These are phyloP conservation scores for Stachybotrys echinatus DNA, from an alignment of 2,329 filamentous ascomycete genomes.

Conservation along the genomic window DNA sequence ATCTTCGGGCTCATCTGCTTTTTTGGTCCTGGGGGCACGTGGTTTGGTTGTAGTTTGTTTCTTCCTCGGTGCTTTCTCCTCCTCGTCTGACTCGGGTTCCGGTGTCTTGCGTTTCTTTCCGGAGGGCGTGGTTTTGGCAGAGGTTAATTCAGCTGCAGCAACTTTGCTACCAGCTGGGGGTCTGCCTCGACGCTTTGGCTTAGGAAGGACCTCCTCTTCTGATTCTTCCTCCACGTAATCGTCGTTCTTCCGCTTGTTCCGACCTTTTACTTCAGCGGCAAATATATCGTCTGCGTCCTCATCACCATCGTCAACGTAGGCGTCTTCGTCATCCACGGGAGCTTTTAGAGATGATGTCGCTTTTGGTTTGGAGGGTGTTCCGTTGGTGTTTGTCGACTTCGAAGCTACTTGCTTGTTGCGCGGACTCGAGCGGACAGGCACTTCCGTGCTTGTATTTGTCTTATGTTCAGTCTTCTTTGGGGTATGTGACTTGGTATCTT, in stretches of 20 bases:
- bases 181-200: constrained; percentile 49
- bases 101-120: constrained; percentile 56
- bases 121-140: constrained; percentile 20
- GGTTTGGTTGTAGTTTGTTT: constrained; percentile 58
- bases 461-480: constrained; percentile 33
- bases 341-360: constrained; percentile 34
- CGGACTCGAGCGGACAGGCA: constrained; percentile 48
- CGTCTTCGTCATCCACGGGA: constrained; percentile 42
- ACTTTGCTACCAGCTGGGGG: constrained; percentile 12
- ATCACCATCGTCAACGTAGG: constrained; percentile 62
- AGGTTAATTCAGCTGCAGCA: constrained; percentile 15
- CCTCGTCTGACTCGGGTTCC: constrained; percentile 33
- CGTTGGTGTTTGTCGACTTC: constrained; percentile 17
- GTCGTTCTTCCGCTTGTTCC: constrained; percentile 64
- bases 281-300: constrained; percentile 77
- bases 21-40: constrained; percentile 56
- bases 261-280: constrained; percentile 62
- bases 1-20: constrained; percentile 61
- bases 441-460: constrained; percentile 30
- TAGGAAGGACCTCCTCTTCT: constrained; percentile 62
- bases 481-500: constrained; percentile 28
- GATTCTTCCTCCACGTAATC: constrained; percentile 70
- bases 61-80: constrained; percentile 53
- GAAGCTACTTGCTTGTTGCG: constrained; percentile 35
- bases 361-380: constrained; percentile 25